Conservation (phyloP, 139 green algal species). For the Chlamydomonas sp. region DNA sequence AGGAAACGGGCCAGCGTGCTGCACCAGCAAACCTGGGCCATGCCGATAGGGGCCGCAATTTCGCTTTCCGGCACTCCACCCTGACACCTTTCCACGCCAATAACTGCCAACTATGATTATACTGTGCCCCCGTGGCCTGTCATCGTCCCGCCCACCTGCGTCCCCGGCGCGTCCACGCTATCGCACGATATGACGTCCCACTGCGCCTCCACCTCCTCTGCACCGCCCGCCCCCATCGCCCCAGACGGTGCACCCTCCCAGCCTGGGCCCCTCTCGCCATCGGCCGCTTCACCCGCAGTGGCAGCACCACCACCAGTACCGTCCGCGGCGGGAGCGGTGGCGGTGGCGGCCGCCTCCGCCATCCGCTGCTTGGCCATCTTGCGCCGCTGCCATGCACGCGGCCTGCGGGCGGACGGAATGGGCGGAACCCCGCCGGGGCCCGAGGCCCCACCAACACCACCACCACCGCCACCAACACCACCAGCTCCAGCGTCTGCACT, state of each 20-base stretch:
- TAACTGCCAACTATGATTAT: too few relatives aligned
- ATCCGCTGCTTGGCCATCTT: slow-evolving; percentile 27
- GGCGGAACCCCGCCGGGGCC: too few relatives aligned
- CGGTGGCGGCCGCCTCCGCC: slow-evolving; percentile 10
- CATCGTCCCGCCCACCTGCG: slow-evolving; percentile 6
- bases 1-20: too few relatives aligned
- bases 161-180: slow-evolving; percentile 14
- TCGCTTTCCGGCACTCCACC: too few relatives aligned
- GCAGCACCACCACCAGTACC: background rate
- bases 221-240: background rate
- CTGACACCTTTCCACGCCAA: too few relatives aligned
- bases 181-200: slow-evolving; percentile 23
- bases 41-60: too few relatives aligned
- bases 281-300: background rate
- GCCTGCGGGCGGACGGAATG: background rate
- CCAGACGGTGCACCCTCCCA: background rate
- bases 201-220: background rate
- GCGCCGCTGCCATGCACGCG: slow-evolving; percentile 25
- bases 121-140: too few relatives aligned
- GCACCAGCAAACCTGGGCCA: too few relatives aligned
- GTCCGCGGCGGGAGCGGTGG: background rate
- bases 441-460: background rate
- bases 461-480: background rate
- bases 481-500: background rate
- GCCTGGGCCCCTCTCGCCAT: background rate